Conservation (phyloP, 2,329 filamentous ascomycete species). For the Calycina marina region DNA sequence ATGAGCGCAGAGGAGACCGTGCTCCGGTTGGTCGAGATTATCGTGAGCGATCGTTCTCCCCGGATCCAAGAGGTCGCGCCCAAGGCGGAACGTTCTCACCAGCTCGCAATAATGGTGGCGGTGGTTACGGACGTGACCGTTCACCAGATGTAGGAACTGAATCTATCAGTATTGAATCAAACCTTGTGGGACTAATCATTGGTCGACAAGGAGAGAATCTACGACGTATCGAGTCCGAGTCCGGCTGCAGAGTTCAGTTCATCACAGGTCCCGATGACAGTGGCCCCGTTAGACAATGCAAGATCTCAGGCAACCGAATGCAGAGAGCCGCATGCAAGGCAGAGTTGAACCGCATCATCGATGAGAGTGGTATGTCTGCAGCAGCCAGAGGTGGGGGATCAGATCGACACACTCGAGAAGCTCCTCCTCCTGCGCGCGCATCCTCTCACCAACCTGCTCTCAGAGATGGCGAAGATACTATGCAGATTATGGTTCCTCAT, state of each 20-base stretch:
- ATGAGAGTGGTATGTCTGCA: constrained; percentile 57
- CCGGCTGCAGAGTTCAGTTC: constrained; percentile 75
- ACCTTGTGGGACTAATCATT: constrained; percentile 79
- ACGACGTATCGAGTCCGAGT: constrained; percentile 69
- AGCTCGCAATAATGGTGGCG: constrained; percentile 34
- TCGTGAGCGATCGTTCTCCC: constrained; percentile 61
- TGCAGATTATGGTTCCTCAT: constrained; percentile 91
- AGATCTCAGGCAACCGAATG: constrained; percentile 61
- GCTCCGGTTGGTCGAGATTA: constrained; percentile 35
- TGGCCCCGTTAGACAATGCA: constrained; percentile 66
- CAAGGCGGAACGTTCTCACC: constrained; percentile 42
- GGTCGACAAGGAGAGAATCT: constrained; percentile 83
- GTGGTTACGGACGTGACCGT: constrained; percentile 32
- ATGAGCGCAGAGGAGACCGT: constrained; percentile 63
- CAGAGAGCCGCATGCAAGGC: constrained; percentile 65
- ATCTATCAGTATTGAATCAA: constrained; percentile 75
- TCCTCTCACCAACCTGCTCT: constrained; percentile 32
- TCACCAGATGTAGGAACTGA: constrained; percentile 59
- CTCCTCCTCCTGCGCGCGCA: constrained; percentile 16
- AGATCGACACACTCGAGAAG: constrained; percentile 24
- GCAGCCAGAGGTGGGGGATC: constrained; percentile 30
- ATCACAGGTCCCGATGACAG: constrained; percentile 59
- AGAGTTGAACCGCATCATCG: constrained; percentile 77
- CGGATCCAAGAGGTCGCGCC: constrained; percentile 38
- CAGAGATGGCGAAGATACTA: constrained; percentile 68